Conservation (phyloP, 805 yeast species). For the Diddensiella caesifluorescens region DNA sequence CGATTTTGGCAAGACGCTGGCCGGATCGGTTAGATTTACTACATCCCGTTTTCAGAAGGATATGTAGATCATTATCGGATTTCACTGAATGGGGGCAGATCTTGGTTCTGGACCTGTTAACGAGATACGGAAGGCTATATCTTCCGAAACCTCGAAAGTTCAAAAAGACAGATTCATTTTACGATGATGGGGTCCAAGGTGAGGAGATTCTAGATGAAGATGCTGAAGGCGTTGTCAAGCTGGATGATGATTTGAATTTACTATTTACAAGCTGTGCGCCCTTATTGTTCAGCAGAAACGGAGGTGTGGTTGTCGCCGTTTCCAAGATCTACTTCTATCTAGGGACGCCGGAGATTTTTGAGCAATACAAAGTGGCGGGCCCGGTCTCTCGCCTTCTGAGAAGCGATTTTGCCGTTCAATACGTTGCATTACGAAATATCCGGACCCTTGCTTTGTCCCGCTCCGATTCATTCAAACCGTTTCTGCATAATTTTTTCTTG, state of each 20-base stretch:
- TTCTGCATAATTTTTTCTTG: conserved; percentile 41
- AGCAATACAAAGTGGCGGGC: conserved; percentile 44
- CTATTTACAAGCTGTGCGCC: conserved; percentile 46
- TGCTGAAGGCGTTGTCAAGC: conserved; percentile 24
- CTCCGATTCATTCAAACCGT: conserved; percentile 33
- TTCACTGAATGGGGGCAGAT: conserved; percentile 75
- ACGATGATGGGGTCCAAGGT: conserved; percentile 6
- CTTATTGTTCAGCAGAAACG: conserved; percentile 48
- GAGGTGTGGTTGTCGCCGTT: conserved; percentile 56
- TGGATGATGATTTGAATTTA: conserved; percentile 53
- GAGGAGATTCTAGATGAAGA: conserved; percentile 19
- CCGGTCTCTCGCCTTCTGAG: conserved; percentile 43
- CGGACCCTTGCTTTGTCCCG: conserved; percentile 34
- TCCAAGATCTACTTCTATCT: conserved; percentile 52
- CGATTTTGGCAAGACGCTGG: conserved; percentile 48
- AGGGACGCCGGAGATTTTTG: conserved; percentile 51
- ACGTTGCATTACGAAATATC: conserved; percentile 45
- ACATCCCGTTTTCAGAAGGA: conserved; percentile 64
- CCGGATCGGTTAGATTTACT: conserved; percentile 57
- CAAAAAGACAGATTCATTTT: conserved; percentile 5
- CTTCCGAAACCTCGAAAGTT: conserved; percentile 45
- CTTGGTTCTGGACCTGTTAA: conserved; percentile 52
- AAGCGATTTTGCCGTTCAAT: conserved; percentile 33
- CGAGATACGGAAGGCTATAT: conserved; percentile 59
- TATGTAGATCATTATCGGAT: conserved; percentile 41